Base-by-base conservation (phyloP, 2,329 filamentous ascomycete species). In the Colletotrichum sublineola region DNA sequence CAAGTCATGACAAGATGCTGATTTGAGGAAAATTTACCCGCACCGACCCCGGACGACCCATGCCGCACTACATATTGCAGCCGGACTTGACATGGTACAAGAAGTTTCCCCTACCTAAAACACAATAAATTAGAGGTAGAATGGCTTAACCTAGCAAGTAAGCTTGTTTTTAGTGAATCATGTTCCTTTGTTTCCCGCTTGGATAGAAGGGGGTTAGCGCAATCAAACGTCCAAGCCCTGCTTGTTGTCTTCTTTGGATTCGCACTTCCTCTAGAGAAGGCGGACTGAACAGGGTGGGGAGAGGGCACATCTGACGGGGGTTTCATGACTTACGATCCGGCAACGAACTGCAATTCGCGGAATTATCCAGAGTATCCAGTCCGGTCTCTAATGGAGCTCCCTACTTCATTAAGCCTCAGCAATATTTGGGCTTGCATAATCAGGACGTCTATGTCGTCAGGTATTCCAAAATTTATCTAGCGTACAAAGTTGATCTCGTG, bases 11-110 rank as follows among this genome's bases (percentile, higher is more conserved):
- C 46, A 33, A 63, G 38, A 68, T 48, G 58, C 66, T 72, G 58
- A 69, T 72, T 72, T 53, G 69, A 72, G 69, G 69, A 68, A 72
- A 69, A 63, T 64, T 69, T 57, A 36, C 68, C 52, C 63, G 62
- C 29, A 29, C 14, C 15, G 31, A 52, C 57, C 63, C 68, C 63
- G 68, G 50, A 62, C 68, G 29, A 33, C 60, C 63, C 64, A 36
- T 68, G 40, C 48, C 52, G 60, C n/a, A 50, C 36, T 68, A 40
- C 42, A 63, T 40, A 46, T 31, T 29, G 36, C 33, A 52, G 24
- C 24, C 24, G 24, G 24, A 24, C 24, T 24, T 24, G 24, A 24
- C 24, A 24, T 24, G 24, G 24, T 24, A 24, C 24, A 24, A 24
- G 24, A 24, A 24, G 24, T 24, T 24, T 24, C 24, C 24, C 24